These are phyloP conservation scores for Mollisiaceae sp. DNA, from an alignment of 2,329 filamentous ascomycete genomes.

Conservation along the genomic window DNA sequence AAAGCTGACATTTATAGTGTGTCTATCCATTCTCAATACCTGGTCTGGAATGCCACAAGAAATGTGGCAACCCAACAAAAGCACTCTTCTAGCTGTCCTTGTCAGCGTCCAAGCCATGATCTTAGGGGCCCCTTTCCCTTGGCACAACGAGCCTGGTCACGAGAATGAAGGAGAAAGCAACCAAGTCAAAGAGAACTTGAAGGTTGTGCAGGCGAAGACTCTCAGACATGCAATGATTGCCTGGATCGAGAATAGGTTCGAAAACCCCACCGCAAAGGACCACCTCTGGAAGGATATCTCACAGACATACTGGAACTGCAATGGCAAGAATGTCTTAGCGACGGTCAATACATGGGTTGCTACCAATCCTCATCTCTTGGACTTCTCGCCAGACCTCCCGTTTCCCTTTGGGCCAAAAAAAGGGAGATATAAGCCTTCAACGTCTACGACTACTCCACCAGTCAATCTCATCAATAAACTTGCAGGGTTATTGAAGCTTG, in stretches of 20 bases:
- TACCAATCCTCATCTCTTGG: conserved; percentile 22
- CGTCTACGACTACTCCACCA: background rate
- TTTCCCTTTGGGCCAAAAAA: conserved; percentile 16
- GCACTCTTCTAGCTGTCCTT: conserved; percentile 33
- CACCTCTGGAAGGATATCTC: conserved; percentile 33
- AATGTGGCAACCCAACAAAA: conserved; percentile 35
- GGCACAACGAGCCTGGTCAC: conserved; percentile 34
- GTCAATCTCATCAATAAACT: conserved; percentile 9
- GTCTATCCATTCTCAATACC: conserved; percentile 24
- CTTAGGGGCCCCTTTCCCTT: conserved; percentile 32
- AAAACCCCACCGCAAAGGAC: conserved; percentile 18
- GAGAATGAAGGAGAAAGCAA: conserved; percentile 15
- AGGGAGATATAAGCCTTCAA: conserved; percentile 1
- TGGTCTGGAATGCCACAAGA: conserved; percentile 29
- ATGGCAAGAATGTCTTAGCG: conserved; percentile 22
- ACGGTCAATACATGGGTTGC: conserved; percentile 27
- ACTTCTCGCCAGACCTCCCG: conserved; percentile 11
- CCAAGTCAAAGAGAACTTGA: conserved; percentile 22
- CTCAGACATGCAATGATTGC: conserved; percentile 32
- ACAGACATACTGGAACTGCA: conserved; percentile 27
- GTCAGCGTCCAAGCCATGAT: conserved; percentile 37
- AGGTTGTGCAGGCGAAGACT: conserved; percentile 30
- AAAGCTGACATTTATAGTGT: conserved; percentile 11
- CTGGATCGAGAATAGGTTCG: conserved; percentile 29
- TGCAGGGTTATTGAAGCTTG: background rate